Evolutionary conservation across 2,329 filamentous ascomycete genomes (phyloP), one percentile per base, ranked within the genome.

Genomic region (Cladosporium velox): DNA sequence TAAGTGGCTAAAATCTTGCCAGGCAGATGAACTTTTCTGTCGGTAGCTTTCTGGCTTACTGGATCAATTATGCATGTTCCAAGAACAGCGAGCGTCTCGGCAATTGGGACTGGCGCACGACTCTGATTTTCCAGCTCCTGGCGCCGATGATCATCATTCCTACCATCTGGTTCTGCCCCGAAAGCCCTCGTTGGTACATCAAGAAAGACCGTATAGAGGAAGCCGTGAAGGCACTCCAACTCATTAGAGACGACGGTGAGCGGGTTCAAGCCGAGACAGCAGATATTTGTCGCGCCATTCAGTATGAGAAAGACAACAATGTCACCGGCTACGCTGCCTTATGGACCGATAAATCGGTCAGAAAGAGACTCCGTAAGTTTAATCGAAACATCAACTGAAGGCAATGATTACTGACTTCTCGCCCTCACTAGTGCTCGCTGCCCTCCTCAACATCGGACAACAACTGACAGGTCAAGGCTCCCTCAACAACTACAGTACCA

Each of bases 31-130:
- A 41, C 55, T 41, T 59, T 35, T 59, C 55, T 18, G 34, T 59
- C n/a, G 55, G 55, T 24, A 59, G 55, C 24, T 59, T 59, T 21
- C 34, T 59, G 30, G 55, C 55, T 2, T 59, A 59, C 55, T 59
- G 55, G 55, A 59, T 59, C 55, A 59, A 59, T 14, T 59, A 59
- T 18, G 55, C 55, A 15, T 59, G 55, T 24, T 59, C 55, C 55
- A 59, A 59, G 18, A 35, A 59, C 32, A 59, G 55, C 10, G 55
- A 59, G 30, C 55, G 55, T 38, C 32, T 59, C 8, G 55, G 55
- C 2, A 28, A 59, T 35, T 59, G 55, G 55, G 55, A 59, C 24
- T 59, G 55, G 55, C 55, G 55, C 4, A 59, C 15, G 32, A 59
- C 55, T 21, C n/a, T 59, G 34, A 59, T 59, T 4, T 59, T 59